phyloP scores from a whole-genome alignment of 208 protist species.

The Crithidia expoeki region DNA sequence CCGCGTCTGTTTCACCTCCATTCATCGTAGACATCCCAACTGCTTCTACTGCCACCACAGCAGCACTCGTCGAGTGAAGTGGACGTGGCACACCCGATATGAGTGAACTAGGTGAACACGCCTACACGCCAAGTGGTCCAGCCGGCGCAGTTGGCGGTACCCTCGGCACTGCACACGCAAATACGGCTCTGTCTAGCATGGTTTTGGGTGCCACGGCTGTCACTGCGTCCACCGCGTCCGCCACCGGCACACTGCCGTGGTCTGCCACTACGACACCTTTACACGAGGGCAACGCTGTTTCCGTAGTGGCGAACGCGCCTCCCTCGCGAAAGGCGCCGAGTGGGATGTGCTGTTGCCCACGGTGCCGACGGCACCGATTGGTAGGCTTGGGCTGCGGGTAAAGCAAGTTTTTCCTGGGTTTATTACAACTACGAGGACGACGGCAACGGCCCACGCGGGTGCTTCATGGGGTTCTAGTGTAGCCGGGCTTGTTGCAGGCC shows the following conservation, averaged over 20 bases:
- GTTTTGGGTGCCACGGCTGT: neutral
- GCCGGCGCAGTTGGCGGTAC: neutral
- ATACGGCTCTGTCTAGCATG: neutral
- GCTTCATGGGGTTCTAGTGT: no score
- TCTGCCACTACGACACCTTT: neutral
- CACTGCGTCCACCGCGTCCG: neutral
- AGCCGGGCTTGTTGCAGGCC: neutral
- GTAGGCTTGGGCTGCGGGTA: constrained; percentile 5
- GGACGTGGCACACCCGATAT: no score
- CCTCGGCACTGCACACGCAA: neutral
- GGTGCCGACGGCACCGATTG: constrained; percentile 5
- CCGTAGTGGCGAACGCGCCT: no score
- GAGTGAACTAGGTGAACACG: no score
- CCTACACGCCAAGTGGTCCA: neutral
- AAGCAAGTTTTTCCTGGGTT: neutral
- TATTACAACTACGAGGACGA: no score
- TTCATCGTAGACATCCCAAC: neutral
- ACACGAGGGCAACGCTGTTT: no score
- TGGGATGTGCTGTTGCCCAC: constrained; percentile 2
- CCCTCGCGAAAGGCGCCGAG: neutral
- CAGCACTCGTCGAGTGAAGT: neutral
- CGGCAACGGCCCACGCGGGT: no score
- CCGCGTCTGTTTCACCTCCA: neutral
- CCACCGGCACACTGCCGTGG: neutral
- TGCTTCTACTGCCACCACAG: neutral